Evolutionary conservation across 2,329 filamentous ascomycete species (phyloP).

Genomic region (Monosporascus ibericus): DNA sequence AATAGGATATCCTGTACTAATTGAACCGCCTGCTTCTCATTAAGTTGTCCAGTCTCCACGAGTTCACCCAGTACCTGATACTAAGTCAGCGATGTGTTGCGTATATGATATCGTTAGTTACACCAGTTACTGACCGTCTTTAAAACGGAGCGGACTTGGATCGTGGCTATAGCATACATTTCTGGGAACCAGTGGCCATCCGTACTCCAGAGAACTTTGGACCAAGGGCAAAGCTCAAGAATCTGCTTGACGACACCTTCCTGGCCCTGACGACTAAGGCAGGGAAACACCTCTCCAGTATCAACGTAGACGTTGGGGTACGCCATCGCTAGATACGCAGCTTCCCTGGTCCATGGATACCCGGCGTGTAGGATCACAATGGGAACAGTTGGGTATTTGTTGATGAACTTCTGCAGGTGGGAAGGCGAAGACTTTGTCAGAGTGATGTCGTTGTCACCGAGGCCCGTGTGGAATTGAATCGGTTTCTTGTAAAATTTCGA

Average conservation of each 20-base stretch:
- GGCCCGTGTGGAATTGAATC: slow-evolving; percentile 76
- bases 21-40: slow-evolving; percentile 53
- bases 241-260: slow-evolving; percentile 64
- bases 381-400: slow-evolving; percentile 60
- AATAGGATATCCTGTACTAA: slow-evolving; percentile 66
- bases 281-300: slow-evolving; percentile 76
- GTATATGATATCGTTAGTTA: not conserved
- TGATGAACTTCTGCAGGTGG: slow-evolving; percentile 68
- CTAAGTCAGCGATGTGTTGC: not conserved
- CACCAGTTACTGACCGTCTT: slow-evolving; percentile 45
- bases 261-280: slow-evolving; percentile 70
- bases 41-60: slow-evolving; percentile 57
- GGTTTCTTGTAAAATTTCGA: slow-evolving; percentile 53
- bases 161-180: slow-evolving; percentile 66
- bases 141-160: slow-evolving; percentile 66
- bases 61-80: slow-evolving; percentile 56
- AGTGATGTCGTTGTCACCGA: slow-evolving; percentile 74
- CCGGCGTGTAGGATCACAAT: slow-evolving; percentile 75
- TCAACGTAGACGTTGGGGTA: slow-evolving; percentile 79
- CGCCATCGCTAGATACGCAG: slow-evolving; percentile 69
- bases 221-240: slow-evolving; percentile 67
- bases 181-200: slow-evolving; percentile 77
- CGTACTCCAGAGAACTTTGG: slow-evolving; percentile 74
- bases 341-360: slow-evolving; percentile 75
- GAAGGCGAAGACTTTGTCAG: slow-evolving; percentile 67